phyloP scores from a whole-genome alignment of 1,284 basidiomycete species.

The Sanguinoderma infundibulare region DNA sequence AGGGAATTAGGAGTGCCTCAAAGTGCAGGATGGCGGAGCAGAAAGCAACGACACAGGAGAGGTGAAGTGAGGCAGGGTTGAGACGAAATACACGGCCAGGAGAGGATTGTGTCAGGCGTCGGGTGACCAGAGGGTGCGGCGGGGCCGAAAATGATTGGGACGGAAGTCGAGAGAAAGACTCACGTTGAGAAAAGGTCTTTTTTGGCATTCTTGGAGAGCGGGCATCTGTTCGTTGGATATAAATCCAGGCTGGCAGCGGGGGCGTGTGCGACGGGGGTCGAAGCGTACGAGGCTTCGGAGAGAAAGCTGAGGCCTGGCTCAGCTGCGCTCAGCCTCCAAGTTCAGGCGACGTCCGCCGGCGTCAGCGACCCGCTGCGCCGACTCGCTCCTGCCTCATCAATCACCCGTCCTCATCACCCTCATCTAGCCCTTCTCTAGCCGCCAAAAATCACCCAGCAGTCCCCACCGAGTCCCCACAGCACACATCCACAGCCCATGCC shows the following conservation, averaged over 20 bases:
- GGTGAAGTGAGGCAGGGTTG: conserved; percentile 8
- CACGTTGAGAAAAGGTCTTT: conserved; percentile 36
- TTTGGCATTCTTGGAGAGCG: conserved; percentile 38
- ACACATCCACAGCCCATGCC: background rate
- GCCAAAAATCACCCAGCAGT: background rate
- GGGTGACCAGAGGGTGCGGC: conserved; percentile 10
- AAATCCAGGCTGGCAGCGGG: conserved; percentile 37
- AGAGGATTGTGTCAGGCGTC: conserved; percentile 17
- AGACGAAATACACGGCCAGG: conserved; percentile 14
- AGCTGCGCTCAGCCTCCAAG: conserved; percentile 11
- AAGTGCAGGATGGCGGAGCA: conserved; percentile 1
- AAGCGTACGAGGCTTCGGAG: conserved; percentile 27
- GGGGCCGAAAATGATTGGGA: conserved; percentile 6
- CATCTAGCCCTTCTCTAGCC: background rate
- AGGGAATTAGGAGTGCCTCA: conserved; percentile 9
- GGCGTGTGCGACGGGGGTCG: conserved; percentile 23
- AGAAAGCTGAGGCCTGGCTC: conserved; percentile 3
- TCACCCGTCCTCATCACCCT: conserved; percentile 5
- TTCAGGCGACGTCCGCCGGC: background rate
- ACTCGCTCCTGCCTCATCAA: conserved; percentile 15
- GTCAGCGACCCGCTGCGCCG: conserved; percentile 3
- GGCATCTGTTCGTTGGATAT: conserved; percentile 34
- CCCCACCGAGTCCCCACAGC: background rate
- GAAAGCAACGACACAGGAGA: conserved; percentile 7
- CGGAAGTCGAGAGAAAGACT: conserved; percentile 21